Conservation (phyloP, 2,329 filamentous ascomycete genomes). For the Chaetomiaceae sp. region DNA sequence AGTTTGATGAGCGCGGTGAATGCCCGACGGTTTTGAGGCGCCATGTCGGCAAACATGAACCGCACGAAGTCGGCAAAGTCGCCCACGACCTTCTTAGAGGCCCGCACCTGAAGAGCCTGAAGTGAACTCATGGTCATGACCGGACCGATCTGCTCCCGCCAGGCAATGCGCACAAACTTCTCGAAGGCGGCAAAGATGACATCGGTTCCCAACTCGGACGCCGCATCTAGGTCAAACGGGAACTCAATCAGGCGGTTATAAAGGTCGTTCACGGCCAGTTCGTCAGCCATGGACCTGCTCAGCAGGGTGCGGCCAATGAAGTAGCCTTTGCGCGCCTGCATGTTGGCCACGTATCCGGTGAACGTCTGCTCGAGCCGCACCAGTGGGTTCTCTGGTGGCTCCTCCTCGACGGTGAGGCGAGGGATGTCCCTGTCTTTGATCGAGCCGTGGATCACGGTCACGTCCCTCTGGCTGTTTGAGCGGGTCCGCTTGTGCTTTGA, state of each 20-base stretch:
- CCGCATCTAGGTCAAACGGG: slow-evolving; percentile 68
- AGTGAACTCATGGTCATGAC: slow-evolving; percentile 69
- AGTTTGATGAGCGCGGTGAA: slow-evolving; percentile 80
- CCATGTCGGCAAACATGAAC: slow-evolving; percentile 59
- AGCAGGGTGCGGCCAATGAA: slow-evolving; percentile 73
- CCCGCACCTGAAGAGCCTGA: slow-evolving; percentile 64
- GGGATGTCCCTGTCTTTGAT: slow-evolving; percentile 42
- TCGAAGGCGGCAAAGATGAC: slow-evolving; percentile 89
- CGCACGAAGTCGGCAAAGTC: slow-evolving; percentile 68
- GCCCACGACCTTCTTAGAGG: slow-evolving; percentile 59
- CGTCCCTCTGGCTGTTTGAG: slow-evolving; percentile 42
- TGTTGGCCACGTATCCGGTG: slow-evolving; percentile 70
- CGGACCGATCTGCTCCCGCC: slow-evolving; percentile 81
- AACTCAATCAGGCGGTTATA: slow-evolving; percentile 85
- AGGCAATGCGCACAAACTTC: slow-evolving; percentile 82
- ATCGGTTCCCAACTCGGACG: slow-evolving; percentile 71
- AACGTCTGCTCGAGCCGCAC: slow-evolving; percentile 78
- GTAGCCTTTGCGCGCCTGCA: slow-evolving; percentile 81
- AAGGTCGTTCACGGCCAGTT: slow-evolving; percentile 77
- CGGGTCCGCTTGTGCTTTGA: slow-evolving; percentile 39
- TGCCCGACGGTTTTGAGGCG: slow-evolving; percentile 65
- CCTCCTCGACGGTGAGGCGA: slow-evolving; percentile 42
- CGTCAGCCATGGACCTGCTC: slow-evolving; percentile 63
- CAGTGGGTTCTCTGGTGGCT: slow-evolving; percentile 56
- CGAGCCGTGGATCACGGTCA: slow-evolving; percentile 48